Evolutionary conservation across 768 basidiomycete genomes (phyloP).

Genomic region (Mycena capillaripes): DNA sequence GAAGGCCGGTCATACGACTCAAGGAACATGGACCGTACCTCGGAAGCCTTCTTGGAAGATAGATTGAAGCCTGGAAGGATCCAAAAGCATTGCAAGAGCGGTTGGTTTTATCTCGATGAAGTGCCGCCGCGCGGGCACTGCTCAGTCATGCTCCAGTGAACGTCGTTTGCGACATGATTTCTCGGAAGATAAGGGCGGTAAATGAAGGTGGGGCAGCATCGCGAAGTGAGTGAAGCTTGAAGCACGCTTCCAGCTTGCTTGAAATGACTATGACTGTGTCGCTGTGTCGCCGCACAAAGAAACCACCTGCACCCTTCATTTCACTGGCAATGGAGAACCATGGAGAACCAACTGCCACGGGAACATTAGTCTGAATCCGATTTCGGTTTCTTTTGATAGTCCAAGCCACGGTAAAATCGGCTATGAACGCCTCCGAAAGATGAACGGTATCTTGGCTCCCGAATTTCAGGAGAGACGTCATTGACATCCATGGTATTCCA

Average conservation of each 20-base stretch:
- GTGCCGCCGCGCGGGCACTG: too few species aligned
- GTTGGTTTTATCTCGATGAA: slow-evolving; percentile 5
- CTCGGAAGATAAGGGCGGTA: background rate
- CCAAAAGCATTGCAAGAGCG: background rate
- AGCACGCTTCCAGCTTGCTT: slow-evolving; percentile 8
- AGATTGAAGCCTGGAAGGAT: background rate
- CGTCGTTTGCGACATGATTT: background rate
- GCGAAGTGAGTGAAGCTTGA: background rate
- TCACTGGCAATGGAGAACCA: slow-evolving; percentile 4
- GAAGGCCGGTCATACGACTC: slow-evolving; percentile 15
- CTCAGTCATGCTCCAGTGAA: background rate
- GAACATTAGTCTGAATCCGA: slow-evolving; percentile 3
- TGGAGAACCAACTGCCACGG: slow-evolving; percentile 2
- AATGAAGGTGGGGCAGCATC: background rate
- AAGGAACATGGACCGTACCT: background rate
- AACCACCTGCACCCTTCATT: slow-evolving; percentile 20
- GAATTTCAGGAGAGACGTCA: background rate
- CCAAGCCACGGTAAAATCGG: slow-evolving; percentile 4
- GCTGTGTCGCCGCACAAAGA: background rate
- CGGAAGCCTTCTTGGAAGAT: slow-evolving; percentile 7
- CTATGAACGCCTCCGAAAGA: slow-evolving; percentile 8
- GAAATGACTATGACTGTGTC: background rate
- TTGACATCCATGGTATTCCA: background rate
- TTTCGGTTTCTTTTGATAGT: slow-evolving; percentile 1
- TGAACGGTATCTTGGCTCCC: background rate